phyloP scores from a whole-genome alignment of 225 moss, liverwort and hornwort genomes.

The Ulota crispa region DNA sequence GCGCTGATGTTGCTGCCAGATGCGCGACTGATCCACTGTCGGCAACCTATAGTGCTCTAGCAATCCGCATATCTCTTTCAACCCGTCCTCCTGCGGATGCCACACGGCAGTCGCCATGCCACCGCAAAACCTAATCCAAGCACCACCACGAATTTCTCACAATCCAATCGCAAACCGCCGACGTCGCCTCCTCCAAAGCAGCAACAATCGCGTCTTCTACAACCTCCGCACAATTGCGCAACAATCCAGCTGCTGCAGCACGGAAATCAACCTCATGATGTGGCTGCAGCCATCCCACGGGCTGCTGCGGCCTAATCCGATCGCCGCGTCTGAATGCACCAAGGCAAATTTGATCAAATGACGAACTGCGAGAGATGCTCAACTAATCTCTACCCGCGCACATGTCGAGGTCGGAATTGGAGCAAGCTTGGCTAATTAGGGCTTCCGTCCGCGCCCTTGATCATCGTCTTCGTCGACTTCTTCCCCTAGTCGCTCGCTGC shows the following conservation, averaged over 20 bases:
- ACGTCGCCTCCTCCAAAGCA: neutral
- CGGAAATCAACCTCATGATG: slow-evolving; percentile 21
- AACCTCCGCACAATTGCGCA: slow-evolving; percentile 7
- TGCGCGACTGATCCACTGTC: slow-evolving; percentile 93
- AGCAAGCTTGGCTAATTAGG: slow-evolving; percentile 22
- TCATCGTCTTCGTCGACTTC: slow-evolving; percentile 17
- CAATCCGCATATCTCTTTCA: slow-evolving; percentile 97
- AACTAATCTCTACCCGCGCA: slow-evolving; percentile 2
- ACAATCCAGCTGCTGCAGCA: slow-evolving; percentile 34
- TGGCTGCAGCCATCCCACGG: slow-evolving; percentile 13
- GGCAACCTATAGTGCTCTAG: slow-evolving; percentile 96
- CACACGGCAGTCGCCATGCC: slow-evolving; percentile 79
- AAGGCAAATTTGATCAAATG: slow-evolving; percentile 5
- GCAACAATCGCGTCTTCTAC: slow-evolving; percentile 12
- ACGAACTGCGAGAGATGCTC: neutral
- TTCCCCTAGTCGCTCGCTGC: neutral
- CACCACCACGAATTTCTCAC: slow-evolving; percentile 4
- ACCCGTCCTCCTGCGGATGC: slow-evolving; percentile 90
- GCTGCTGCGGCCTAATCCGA: slow-evolving; percentile 24
- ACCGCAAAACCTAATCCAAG: slow-evolving; percentile 47
- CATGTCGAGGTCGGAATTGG: slow-evolving; percentile 4
- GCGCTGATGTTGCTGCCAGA: slow-evolving; percentile 98
- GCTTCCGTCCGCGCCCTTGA: slow-evolving; percentile 32
- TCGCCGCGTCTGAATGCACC: slow-evolving; percentile 10
- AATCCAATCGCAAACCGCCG: slow-evolving; percentile 19